Conservation (phyloP, 495 filamentous ascomycete species). For the Oidiodendron maius region DNA sequence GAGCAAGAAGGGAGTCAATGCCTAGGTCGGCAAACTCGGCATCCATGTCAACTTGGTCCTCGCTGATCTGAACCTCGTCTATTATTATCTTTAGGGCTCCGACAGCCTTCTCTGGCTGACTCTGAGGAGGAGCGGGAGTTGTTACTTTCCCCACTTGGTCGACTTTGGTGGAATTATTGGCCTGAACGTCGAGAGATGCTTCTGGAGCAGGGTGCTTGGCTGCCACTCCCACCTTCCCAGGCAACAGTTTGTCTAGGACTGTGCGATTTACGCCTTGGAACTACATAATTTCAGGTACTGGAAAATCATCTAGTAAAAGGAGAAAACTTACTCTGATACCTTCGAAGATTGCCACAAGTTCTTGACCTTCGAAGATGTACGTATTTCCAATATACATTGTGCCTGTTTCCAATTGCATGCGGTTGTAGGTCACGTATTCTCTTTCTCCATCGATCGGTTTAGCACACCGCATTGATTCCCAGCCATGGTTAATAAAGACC, state of each 20-base stretch:
- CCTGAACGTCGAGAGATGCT: neutral
- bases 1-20: slow-evolving; percentile 55
- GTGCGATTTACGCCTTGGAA: slow-evolving; percentile 61
- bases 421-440: slow-evolving; percentile 64
- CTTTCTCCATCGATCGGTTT: slow-evolving; percentile 53
- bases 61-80: slow-evolving; percentile 56
- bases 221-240: neutral
- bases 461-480: slow-evolving; percentile 64
- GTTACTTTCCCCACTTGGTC: no score
- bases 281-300: slow-evolving; percentile 39
- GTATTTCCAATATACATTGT: slow-evolving; percentile 51
- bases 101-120: slow-evolving; percentile 21
- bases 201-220: neutral
- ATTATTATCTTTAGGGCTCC: slow-evolving; percentile 57
- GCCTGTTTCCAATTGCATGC: slow-evolving; percentile 43
- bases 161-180: slow-evolving; percentile 15
- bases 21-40: slow-evolving; percentile 50
- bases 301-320: slow-evolving; percentile 50
- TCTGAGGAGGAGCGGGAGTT: no score
- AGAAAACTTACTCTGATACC: slow-evolving; percentile 42
- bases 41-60: slow-evolving; percentile 52
- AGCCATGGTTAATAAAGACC: slow-evolving; percentile 72
- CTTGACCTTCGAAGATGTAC: slow-evolving; percentile 58
- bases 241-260: slow-evolving; percentile 50
- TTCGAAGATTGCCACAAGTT: slow-evolving; percentile 44